Percentiles rank a stretch among this genome's conserved stretches.
These are phyloP conservation scores for Blakeslea trispora DNA, from an alignment of 371 early-diverging fungal species.

Conservation along the genomic window DNA sequence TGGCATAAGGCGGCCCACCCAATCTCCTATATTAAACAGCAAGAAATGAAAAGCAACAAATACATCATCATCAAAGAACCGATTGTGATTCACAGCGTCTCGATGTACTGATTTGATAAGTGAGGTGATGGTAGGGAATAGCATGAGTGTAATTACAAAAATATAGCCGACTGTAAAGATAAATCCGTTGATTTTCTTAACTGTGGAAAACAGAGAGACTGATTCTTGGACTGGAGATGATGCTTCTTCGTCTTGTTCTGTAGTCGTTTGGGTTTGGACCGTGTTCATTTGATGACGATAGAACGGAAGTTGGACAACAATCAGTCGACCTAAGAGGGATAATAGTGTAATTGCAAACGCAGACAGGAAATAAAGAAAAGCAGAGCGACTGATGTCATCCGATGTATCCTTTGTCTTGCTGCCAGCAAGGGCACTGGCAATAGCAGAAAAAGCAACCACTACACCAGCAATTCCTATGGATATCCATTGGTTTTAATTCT, in stretches of 20 bases:
- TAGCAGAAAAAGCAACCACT: slow-evolving; percentile 60
- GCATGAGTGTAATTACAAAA: slow-evolving; percentile 69
- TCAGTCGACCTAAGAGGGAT: slow-evolving; percentile 48
- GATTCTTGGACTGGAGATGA: slow-evolving; percentile 1
- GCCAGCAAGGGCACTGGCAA: slow-evolving; percentile 51
- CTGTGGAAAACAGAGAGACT: slow-evolving; percentile 19
- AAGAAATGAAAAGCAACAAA: slow-evolving; percentile 80
- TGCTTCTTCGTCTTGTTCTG: slow-evolving; percentile 6
- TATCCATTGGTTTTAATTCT: background rate
- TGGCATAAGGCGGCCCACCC: slow-evolving; percentile 66
- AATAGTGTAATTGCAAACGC: slow-evolving; percentile 52
- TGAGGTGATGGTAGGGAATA: slow-evolving; percentile 80
- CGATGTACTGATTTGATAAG: slow-evolving; percentile 60
- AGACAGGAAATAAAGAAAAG: slow-evolving; percentile 61
- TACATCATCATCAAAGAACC: slow-evolving; percentile 56
- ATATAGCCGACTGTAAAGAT: slow-evolving; percentile 59
- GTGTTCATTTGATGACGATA: slow-evolving; percentile 47
- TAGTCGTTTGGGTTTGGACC: slow-evolving; percentile 8
- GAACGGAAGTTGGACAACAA: slow-evolving; percentile 48
- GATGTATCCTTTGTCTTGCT: slow-evolving; percentile 13
- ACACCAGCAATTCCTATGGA: slow-evolving; percentile 58
- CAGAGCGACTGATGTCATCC: slow-evolving; percentile 46
- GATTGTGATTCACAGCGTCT: slow-evolving; percentile 11
- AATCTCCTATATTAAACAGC: slow-evolving; percentile 76
- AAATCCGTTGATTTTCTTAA: slow-evolving; percentile 42